These are phyloP conservation scores for Fusarium sp. DNA, from an alignment of 2,329 filamentous ascomycete species.

Conservation along the genomic window DNA sequence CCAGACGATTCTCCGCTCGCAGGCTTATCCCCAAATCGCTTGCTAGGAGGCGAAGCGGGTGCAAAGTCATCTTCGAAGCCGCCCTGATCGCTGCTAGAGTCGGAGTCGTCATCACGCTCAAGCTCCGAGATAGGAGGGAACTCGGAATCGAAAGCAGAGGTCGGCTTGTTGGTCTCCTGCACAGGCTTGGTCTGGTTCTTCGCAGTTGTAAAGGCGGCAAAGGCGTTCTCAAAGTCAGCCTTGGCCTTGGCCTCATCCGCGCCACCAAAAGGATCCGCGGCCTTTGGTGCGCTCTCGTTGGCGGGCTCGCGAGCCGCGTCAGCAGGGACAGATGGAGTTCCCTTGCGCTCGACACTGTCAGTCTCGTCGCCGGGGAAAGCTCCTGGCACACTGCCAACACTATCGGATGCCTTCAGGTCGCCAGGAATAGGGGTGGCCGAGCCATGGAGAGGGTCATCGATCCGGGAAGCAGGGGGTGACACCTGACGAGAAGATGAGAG, in stretches of 20 bases:
- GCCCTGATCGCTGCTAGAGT: slow-evolving; percentile 80
- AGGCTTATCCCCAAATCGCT: slow-evolving; percentile 40
- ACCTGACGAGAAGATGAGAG: slow-evolving; percentile 82
- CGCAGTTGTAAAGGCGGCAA: slow-evolving; percentile 76
- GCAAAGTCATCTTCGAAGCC: slow-evolving; percentile 96
- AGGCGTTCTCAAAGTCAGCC: slow-evolving; percentile 87
- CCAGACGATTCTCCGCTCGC: slow-evolving; percentile 26
- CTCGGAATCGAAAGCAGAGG: slow-evolving; percentile 75
- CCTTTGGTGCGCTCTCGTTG: slow-evolving; percentile 36
- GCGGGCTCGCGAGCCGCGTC: slow-evolving; percentile 32
- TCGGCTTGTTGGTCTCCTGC: slow-evolving; percentile 58
- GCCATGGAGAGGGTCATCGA: slow-evolving; percentile 62
- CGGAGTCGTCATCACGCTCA: slow-evolving; percentile 80
- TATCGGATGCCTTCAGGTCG: slow-evolving; percentile 35
- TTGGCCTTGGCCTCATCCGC: slow-evolving; percentile 72
- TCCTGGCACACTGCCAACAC: slow-evolving; percentile 41
- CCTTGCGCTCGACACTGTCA: slow-evolving; percentile 47
- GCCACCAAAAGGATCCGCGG: slow-evolving; percentile 63
- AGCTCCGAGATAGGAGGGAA: slow-evolving; percentile 95
- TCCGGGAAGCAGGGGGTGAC: slow-evolving; percentile 72
- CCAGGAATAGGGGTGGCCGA: slow-evolving; percentile 43
- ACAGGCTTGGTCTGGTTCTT: slow-evolving; percentile 60
- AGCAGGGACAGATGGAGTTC: slow-evolving; percentile 49
- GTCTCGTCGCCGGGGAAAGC: slow-evolving; percentile 54
- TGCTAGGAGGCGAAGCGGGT: slow-evolving; percentile 65